Evolutionary conservation across 2,329 filamentous ascomycete genomes (phyloP), one percentile per base, ranked within the genome.

Genomic region (Juglanconis juglandina): DNA sequence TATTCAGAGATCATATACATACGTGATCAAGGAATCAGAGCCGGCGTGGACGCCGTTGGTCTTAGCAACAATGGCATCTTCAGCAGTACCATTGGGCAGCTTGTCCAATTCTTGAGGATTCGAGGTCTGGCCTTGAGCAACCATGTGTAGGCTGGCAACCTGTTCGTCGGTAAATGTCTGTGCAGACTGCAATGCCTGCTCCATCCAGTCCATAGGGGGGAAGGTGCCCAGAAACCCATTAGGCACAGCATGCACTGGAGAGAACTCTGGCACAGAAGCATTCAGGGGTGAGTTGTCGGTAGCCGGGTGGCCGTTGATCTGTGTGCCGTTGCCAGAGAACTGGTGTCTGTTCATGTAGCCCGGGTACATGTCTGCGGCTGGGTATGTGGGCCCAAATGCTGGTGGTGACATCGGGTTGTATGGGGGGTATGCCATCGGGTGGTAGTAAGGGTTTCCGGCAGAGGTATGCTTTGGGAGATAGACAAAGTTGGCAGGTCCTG

Each of bases 181-280:
- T 61, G 71, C 70, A 53, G 67, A 68, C 42, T 73, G 70, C 47
- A 74, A 39, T 24, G 58, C 42, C 30, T 58, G 44, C 8, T 63
- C 51, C 5, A 17, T 47, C 42, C 51, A 63, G 42, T 42, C 42
- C 24, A 53, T 17, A 14, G 44, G 58, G 5, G 37, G 33, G 11
- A 53, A 49, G 11, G 41, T n/a, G 14, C n/a, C 24, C 9, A 48
- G n/a, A 30, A 55, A 51, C 10, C 50, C 58, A 9, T 52, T 59
- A 10, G 53, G 32, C 11, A 30, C 9, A 14, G 39, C 7, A 8
- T 39, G 51, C 6, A 68, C 62, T 13, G 84, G 84, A 7, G 82
- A 79, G 66, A 88, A 88, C 63, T 87, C 85, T 0, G 85, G 84
- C 2, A 87, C 86, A 24, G 81, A 75, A n/a, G 85, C 85, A 37